phyloP scores from a whole-genome alignment of 2,329 filamentous ascomycete species.

The Trichoderma koningii region DNA sequence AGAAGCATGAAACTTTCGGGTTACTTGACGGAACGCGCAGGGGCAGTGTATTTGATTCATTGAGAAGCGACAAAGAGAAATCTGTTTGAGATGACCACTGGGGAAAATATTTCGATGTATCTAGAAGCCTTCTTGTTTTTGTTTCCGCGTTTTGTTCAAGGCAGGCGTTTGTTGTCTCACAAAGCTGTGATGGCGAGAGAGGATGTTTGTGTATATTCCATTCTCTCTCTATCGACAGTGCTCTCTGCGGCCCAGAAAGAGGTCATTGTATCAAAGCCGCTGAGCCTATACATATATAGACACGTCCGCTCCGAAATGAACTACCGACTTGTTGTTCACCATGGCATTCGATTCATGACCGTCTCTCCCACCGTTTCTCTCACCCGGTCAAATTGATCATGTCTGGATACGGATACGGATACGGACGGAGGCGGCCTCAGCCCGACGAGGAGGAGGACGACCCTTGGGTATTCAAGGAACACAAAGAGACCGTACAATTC shows the following conservation, averaged over 20 bases:
- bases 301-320: background rate
- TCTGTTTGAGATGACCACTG: background rate
- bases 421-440: too few relatives aligned
- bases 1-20: background rate
- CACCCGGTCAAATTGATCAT: background rate
- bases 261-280: background rate
- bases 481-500: too few relatives aligned
- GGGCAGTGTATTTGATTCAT: background rate
- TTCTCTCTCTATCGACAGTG: background rate
- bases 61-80: background rate
- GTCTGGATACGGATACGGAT: background rate
- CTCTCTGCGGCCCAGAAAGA: background rate
- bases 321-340: background rate
- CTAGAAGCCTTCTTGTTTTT: background rate
- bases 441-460: too few relatives aligned
- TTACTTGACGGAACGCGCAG: background rate
- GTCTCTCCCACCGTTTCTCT: background rate
- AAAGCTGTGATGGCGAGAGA: background rate
- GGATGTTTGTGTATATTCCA: background rate
- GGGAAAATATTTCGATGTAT: background rate
- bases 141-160: background rate
- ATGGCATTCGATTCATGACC: background rate
- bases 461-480: too few relatives aligned
- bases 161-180: background rate
- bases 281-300: background rate